phyloP scores from a whole-genome alignment of 805 yeast genomes.

The Ogataea saltuana region DNA sequence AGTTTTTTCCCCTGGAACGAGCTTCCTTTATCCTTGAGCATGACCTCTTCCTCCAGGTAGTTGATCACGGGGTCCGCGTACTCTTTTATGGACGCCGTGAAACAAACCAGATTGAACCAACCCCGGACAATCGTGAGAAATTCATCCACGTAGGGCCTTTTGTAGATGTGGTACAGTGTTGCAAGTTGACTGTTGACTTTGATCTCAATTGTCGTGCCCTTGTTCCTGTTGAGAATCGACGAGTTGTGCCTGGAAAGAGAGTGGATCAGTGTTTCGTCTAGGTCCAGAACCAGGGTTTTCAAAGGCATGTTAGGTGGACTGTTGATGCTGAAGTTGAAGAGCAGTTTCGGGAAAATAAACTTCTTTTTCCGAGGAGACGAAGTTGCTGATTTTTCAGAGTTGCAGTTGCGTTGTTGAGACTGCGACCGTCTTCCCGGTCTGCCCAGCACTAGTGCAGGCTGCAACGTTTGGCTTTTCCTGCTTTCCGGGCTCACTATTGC shows the following conservation, averaged over 20 bases:
- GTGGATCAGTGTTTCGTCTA: conserved; percentile 94
- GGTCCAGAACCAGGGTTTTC: conserved; percentile 80
- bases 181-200: conserved; percentile 65
- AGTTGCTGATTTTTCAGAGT: not conserved
- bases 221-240: conserved; percentile 42
- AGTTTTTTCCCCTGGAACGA: conserved; percentile 32
- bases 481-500: conserved; percentile 8
- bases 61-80: conserved; percentile 97
- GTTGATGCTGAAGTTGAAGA: conserved; percentile 36
- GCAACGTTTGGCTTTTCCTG: conserved; percentile 8
- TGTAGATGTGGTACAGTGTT: conserved; percentile 84
- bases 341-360: conserved; percentile 37
- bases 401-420: not conserved
- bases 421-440: conserved; percentile 1
- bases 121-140: conserved; percentile 74
- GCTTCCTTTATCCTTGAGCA: conserved; percentile 32
- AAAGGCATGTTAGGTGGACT: conserved; percentile 34
- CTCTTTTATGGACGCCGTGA: conserved; percentile 92
- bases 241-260: conserved; percentile 70
- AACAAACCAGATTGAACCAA: conserved; percentile 88
- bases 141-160: conserved; percentile 87
- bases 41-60: conserved; percentile 71
- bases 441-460: not conserved
- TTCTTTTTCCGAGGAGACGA: conserved; percentile 26
- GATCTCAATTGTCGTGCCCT: conserved; percentile 81